Percentiles rank a stretch among this genome's conserved stretches.
Conservation (phyloP, 371 early-diverging fungal species). For the Actinomortierella wolfii region DNA sequence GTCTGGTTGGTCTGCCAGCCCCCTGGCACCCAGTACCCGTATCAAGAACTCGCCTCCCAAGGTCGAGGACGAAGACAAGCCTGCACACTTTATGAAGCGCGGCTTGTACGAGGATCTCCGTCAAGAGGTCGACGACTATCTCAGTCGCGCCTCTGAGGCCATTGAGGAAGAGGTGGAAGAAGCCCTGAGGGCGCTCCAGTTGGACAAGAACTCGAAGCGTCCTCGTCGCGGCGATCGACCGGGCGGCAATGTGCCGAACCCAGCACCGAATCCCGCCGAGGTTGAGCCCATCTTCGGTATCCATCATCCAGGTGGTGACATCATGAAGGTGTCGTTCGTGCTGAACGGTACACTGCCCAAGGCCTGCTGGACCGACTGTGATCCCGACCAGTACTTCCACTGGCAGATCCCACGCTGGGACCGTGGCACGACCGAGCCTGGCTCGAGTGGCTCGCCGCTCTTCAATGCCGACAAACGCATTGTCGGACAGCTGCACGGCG, state of each 20-base stretch:
- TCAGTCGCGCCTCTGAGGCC: not conserved
- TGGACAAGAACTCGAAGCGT: too few relatives aligned
- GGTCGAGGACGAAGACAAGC: not conserved
- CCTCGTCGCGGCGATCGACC: too few relatives aligned
- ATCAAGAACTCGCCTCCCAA: not conserved
- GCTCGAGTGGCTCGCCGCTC: constrained; percentile 55
- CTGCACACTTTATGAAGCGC: not conserved
- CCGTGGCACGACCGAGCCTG: constrained; percentile 55
- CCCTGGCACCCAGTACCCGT: constrained; percentile 19
- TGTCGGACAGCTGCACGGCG: constrained; percentile 60
- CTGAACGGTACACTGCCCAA: constrained; percentile 23
- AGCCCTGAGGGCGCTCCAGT: not conserved
- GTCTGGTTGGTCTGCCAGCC: constrained; percentile 51
- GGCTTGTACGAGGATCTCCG: not conserved
- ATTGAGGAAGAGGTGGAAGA: not conserved
- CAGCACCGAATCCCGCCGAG: not conserved
- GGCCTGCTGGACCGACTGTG: constrained; percentile 51
- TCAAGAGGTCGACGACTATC: not conserved
- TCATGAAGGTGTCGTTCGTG: constrained; percentile 55
- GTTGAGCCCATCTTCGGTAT: constrained; percentile 48
- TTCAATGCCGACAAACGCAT: constrained; percentile 52
- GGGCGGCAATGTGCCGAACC: too few relatives aligned
- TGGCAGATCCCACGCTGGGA: constrained; percentile 43
- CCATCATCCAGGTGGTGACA: constrained; percentile 57
- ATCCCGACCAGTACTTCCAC: constrained; percentile 13